Conservation (phyloP, 495 filamentous ascomycete species). For the Penicillium parvum region DNA sequence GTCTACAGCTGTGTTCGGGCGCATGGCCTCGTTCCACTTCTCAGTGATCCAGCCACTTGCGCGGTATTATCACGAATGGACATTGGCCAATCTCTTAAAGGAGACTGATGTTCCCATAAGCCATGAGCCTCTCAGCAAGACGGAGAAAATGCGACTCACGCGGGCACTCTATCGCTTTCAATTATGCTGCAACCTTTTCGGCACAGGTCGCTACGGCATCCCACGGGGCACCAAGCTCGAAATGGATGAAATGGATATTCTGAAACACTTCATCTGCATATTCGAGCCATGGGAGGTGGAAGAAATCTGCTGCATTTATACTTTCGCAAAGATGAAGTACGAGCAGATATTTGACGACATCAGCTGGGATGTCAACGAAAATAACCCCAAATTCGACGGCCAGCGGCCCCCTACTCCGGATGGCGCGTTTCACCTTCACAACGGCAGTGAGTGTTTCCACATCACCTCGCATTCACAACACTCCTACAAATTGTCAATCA, state of each 20-base stretch:
- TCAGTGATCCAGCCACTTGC: conserved; percentile 19
- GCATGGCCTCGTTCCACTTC: conserved; percentile 17
- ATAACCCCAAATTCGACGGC: conserved; percentile 2
- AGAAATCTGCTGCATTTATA: conserved; percentile 1
- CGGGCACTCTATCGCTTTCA: conserved; percentile 29
- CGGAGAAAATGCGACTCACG: conserved; percentile 15
- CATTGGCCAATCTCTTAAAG: conserved; percentile 5
- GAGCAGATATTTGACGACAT: conserved; percentile 6
- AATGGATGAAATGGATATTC: neutral
- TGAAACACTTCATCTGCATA: neutral
- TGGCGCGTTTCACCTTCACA: neutral
- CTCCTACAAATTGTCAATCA: too few species aligned
- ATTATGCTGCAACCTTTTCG: conserved; percentile 26
- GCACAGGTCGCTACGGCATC: neutral
- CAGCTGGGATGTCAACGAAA: conserved; percentile 1
- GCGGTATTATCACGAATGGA: conserved; percentile 3
- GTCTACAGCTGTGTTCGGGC: conserved; percentile 2
- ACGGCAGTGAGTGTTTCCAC: neutral
- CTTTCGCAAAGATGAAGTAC: conserved; percentile 4
- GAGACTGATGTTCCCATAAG: neutral
- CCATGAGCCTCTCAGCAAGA: conserved; percentile 8
- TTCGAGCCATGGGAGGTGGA: conserved; percentile 18
- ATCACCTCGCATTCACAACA: neutral
- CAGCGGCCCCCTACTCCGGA: neutral
- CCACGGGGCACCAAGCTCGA: neutral